Conservation (phyloP, 1,284 basidiomycete genomes). For the Bjerkandera adusta region DNA sequence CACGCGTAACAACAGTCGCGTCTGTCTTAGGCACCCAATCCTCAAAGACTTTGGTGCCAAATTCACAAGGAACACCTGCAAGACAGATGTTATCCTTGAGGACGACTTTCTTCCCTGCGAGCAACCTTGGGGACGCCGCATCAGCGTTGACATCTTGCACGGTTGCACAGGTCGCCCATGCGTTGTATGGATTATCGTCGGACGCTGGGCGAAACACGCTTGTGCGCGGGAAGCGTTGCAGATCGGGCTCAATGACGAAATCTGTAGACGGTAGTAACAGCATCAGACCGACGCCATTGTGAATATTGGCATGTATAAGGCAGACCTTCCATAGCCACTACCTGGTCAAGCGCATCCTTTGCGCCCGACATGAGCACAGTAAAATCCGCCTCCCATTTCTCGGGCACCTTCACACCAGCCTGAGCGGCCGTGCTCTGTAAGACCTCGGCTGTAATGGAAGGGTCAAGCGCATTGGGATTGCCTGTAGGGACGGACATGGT, state of each 20-base stretch:
- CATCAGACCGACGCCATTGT: not conserved
- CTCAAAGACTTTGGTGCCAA: conserved; percentile 36
- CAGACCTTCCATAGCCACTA: conserved; percentile 21
- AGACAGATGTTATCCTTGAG: conserved; percentile 38
- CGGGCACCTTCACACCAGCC: conserved; percentile 18
- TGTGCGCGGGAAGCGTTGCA: conserved; percentile 18
- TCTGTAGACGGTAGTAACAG: too few species aligned
- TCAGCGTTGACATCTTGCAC: conserved; percentile 13
- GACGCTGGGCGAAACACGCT: conserved; percentile 12
- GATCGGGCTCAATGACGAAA: conserved; percentile 17
- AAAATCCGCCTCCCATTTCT: conserved; percentile 18
- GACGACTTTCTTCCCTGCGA: conserved; percentile 19
- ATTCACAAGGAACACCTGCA: conserved; percentile 35
- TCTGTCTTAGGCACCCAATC: conserved; percentile 37
- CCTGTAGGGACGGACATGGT: too few species aligned
- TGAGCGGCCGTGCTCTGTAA: conserved; percentile 18
- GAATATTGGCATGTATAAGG: not conserved
- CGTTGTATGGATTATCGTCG: conserved; percentile 20
- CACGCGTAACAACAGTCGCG: conserved; percentile 43
- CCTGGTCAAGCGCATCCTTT: conserved; percentile 20
- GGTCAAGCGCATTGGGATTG: too few species aligned
- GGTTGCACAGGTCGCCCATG: conserved; percentile 21
- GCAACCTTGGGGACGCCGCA: conserved; percentile 10
- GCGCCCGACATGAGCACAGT: conserved; percentile 17
- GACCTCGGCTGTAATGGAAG: conserved; percentile 16